Conservation (phyloP, 192 early-diverging fungal genomes). For the Diversispora epigaea region DNA sequence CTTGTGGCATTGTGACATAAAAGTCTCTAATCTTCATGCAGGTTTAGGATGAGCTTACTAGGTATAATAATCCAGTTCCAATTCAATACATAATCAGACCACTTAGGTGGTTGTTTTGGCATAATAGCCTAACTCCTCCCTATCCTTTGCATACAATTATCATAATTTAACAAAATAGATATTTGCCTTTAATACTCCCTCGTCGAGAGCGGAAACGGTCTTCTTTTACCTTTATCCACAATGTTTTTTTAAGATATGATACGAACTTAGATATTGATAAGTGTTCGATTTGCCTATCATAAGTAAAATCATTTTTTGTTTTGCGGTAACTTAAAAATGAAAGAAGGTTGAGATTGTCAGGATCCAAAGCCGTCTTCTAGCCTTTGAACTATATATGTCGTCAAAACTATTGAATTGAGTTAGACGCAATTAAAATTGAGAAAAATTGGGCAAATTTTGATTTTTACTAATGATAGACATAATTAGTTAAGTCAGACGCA, state of each 20-base stretch:
- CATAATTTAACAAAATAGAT: not conserved
- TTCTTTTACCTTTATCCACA: not conserved
- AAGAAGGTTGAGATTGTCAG: no score
- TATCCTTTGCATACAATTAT: not conserved
- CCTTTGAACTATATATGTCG: no score
- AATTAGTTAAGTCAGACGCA: no score
- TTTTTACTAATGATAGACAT: no score
- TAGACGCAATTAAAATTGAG: no score
- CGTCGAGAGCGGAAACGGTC: not conserved
- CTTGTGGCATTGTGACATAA: not conserved
- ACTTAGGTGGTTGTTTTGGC: conserved; percentile 1
- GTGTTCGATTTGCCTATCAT: not conserved
- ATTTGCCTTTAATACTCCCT: not conserved
- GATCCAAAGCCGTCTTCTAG: no score
- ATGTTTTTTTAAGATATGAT: not conserved
- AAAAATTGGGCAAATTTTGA: no score
- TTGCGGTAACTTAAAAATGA: no score
- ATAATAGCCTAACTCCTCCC: not conserved
- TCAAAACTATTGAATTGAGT: no score
- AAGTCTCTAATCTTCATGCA: not conserved
- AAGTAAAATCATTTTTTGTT: not conserved
- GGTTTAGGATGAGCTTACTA: not conserved
- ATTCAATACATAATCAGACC: not conserved
- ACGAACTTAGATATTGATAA: not conserved
- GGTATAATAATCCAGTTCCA: not conserved